These are phyloP conservation scores for Boletus subparvulus DNA, from an alignment of 768 basidiomycete genomes.

Conservation along the genomic window DNA sequence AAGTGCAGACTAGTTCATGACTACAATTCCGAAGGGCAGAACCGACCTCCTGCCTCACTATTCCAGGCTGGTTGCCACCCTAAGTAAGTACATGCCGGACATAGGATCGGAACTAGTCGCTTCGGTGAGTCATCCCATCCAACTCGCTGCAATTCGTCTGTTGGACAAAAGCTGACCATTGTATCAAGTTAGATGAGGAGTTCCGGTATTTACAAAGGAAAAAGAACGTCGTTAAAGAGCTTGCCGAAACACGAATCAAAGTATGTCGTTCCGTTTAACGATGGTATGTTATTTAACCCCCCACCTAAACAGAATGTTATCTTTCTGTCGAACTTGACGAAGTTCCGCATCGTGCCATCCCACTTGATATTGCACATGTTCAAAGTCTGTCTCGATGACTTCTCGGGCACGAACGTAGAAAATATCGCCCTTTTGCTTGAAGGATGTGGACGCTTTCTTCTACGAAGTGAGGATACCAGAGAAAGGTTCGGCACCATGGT, in stretches of 20 bases:
- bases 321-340: conserved; percentile 91
- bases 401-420: conserved; percentile 89
- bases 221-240: conserved; percentile 88
- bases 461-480: conserved; percentile 84
- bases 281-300: neutral
- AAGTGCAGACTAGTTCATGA: conserved; percentile 58
- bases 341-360: conserved; percentile 86
- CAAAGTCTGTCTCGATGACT: conserved; percentile 97
- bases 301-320: conserved; percentile 67
- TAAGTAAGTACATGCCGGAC: conserved; percentile 93
- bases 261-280: conserved; percentile 38
- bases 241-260: conserved; percentile 83
- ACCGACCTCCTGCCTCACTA: conserved; percentile 93
- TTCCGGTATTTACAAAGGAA: conserved; percentile 94
- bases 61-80: conserved; percentile 81
- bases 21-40: conserved; percentile 82
- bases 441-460: conserved; percentile 88
- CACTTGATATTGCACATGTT: conserved; percentile 94
- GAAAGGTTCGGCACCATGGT: conserved; percentile 91
- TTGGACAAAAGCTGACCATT: conserved; percentile 2
- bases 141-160: neutral
- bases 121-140: conserved; percentile 51
- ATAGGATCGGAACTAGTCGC: conserved; percentile 80
- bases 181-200: conserved; percentile 85
- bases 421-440: conserved; percentile 90